Base-by-base conservation (phyloP, 208 protist species). In the Zelonia costaricensis region DNA sequence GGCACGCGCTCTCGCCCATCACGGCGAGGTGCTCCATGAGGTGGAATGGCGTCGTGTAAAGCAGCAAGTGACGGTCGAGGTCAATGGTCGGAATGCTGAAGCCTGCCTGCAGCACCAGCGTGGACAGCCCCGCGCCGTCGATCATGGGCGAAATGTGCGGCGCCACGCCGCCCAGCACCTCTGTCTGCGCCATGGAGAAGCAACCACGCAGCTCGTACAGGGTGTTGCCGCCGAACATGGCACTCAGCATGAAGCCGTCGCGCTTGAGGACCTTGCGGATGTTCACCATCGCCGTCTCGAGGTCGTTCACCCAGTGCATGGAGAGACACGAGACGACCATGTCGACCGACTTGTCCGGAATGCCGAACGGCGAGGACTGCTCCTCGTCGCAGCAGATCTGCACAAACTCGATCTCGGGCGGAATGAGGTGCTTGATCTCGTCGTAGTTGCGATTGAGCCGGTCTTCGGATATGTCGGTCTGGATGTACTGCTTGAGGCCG, bases 241-340 rank as follows among this genome's bases (percentile, higher is more conserved):
- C 76, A 46, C 73, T 74, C 45, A 97, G 54, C 43, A 96, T 69
- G 62, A 95, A 90, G 15, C 91, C 93, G 62, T 97, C 93, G 16
- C 66, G 78, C 62, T 96, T 97, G 30, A 97, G 80, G 28, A 91
- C 71, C 33, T 81, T 73, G 16, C 86, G 80, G 12, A 94, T 78
- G 51, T 94, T 87, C 40, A 85, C 78, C 76, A 93, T 88, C 0
- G 80, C 61, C 25, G 76, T 88, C 69, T 96, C 86, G 18, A 96
- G 65, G 56, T 96, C 88, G 59, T 96, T 96, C 36, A 94, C 88
- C 91, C 91, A 96, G 66, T 96, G 91, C 85, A 96, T 88, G 8
- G 84, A 93, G 12, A 96, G 76, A 55, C 84, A 93, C 23, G 91
- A 92, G 3, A 93, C 80, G 4, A 84, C 82, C 84, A 96, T 92